Base-by-base conservation (phyloP, 768 basidiomycete genomes). In the Termitomyces bulborhizus region DNA sequence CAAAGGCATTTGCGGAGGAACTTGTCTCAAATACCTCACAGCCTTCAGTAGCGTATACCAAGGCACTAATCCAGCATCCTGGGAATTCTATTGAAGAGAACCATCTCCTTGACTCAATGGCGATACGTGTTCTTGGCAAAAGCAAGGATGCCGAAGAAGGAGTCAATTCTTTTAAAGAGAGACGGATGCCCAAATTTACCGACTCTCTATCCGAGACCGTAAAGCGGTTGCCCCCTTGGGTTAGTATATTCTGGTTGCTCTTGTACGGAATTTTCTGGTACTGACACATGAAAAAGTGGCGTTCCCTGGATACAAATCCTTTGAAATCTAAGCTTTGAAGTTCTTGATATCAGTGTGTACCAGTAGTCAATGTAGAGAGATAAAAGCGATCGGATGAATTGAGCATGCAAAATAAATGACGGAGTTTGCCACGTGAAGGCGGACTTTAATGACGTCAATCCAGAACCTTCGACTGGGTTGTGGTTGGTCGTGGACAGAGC, bases 201-300 rank as follows among this genome's bases (percentile, higher is more conserved):
- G 80, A 78, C 46, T 75, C 69, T 3, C 55, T 82, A 52, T 73
- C 74, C 1, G 71, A 71, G 40, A 70, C 72, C 49, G 58, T 66
- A n/a, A 69, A 72, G 3, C 60, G 63, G 11, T 79, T 76, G 75
- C 75, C 72, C 55, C 78, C 82, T 41, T 83, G 81, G 81, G 82
- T 82, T 51, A 59, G 77, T 66, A 21, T 1, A 40, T 27, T 45
- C 24, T 18, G 11, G 40, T 3, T 34, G 49, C 26, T 12, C 3
- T 12, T 26, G 18, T 21, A 4, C 12, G 26, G 37, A 49, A 26
- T 45, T 11, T 43, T 3, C 4, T 42, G 49, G 37, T 3, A n/a
- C 36, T 47, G 41, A 27, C 31, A 18, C 39, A 36, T 16, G 34
- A 36, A 18, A 37, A 31, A 59, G 61, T 64, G 63, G 61, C 57